Conservation (phyloP, 305 asterid species). For the Nicotiana rustica region DNA sequence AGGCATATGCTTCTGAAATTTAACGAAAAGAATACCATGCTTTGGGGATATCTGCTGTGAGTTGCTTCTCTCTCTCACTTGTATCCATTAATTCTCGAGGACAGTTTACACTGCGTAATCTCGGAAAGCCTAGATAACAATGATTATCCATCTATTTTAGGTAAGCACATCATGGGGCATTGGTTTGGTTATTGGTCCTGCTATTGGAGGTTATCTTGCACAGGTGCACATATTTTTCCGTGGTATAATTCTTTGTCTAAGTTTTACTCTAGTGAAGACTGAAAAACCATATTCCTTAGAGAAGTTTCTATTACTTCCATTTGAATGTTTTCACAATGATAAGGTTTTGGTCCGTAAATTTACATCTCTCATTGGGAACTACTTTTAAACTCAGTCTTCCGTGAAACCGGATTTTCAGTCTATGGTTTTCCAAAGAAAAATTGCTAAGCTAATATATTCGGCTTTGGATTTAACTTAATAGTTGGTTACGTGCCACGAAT, state of each 20-base stretch:
- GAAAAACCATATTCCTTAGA: slow-evolving; percentile 16
- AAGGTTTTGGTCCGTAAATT: not conserved
- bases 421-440: not conserved
- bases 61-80: slow-evolving; percentile 38
- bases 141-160: slow-evolving; percentile 37
- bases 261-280: not conserved
- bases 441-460: not conserved
- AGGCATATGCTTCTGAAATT: slow-evolving; percentile 84
- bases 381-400: not conserved
- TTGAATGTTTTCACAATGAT: not conserved
- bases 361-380: not conserved
- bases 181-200: slow-evolving; percentile 92
- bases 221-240: slow-evolving; percentile 53
- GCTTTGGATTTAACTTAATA: not conserved
- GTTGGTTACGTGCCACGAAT: not conserved
- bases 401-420: not conserved
- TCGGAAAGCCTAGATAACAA: not conserved
- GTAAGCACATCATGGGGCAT: slow-evolving; percentile 91
- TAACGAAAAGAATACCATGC: slow-evolving; percentile 85
- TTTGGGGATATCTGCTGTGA: slow-evolving; percentile 81
- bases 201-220: slow-evolving; percentile 89
- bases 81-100: not conserved
- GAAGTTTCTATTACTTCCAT: not conserved
- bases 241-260: slow-evolving; percentile 4
- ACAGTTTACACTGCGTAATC: not conserved